Percentiles rank a stretch among this genome's conserved stretches.
phyloP scores from a whole-genome alignment of 2,329 filamentous ascomycete genomes.

The Aspergillus nomiae region DNA sequence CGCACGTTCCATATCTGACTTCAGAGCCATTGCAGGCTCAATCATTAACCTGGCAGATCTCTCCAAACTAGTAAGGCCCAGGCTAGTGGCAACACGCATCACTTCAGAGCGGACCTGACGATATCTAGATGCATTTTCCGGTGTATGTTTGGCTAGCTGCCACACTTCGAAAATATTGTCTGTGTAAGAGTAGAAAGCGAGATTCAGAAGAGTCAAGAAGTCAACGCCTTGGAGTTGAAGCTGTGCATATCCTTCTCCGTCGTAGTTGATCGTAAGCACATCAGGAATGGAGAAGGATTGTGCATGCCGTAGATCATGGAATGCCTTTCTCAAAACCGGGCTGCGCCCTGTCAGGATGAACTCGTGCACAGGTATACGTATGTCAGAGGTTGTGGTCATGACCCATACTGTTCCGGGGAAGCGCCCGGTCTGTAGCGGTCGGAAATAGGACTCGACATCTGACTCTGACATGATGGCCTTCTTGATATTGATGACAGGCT shows the following conservation, averaged over 20 bases:
- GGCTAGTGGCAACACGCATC: constrained; percentile 76
- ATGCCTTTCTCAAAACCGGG: constrained; percentile 62
- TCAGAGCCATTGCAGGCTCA: constrained; percentile 63
- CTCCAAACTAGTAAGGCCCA: constrained; percentile 74
- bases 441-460: constrained; percentile 47
- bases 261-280: constrained; percentile 58
- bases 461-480: constrained; percentile 46
- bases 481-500: constrained; percentile 35
- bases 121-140: constrained; percentile 69
- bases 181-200: constrained; percentile 78
- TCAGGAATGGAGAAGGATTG: constrained; percentile 63
- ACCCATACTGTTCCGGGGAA: constrained; percentile 42
- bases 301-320: constrained; percentile 59
- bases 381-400: constrained; percentile 63
- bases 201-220: constrained; percentile 74
- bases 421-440: constrained; percentile 26
- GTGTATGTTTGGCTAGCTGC: constrained; percentile 71
- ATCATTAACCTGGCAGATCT: constrained; percentile 75
- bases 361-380: constrained; percentile 77
- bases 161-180: constrained; percentile 82
- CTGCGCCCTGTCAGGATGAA: constrained; percentile 80
- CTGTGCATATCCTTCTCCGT: constrained; percentile 54
- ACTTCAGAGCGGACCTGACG: constrained; percentile 79
- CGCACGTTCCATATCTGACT: constrained; percentile 70
- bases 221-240: constrained; percentile 73